Percentiles rank a stretch among this genome's conserved stretches.
phyloP scores from a whole-genome alignment of 1,284 basidiomycete genomes.

The Vanrija pseudolonga region DNA sequence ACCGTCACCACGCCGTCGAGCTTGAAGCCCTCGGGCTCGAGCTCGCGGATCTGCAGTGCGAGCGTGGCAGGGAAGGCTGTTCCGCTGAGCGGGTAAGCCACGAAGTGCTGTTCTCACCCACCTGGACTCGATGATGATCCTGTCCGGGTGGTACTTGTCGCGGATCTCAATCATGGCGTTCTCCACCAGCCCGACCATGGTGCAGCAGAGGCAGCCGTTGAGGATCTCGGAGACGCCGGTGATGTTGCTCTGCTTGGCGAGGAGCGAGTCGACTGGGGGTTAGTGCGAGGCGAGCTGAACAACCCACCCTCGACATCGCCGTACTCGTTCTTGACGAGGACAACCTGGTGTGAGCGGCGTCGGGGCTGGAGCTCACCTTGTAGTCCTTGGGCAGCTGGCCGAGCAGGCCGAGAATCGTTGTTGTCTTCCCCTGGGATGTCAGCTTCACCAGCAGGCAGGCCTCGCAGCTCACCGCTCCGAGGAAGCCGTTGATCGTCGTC shows the following conservation, averaged over 20 bases:
- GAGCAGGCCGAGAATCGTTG: slow-evolving; percentile 74
- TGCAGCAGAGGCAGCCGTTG: slow-evolving; percentile 90
- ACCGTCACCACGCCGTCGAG: slow-evolving; percentile 86
- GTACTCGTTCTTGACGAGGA: slow-evolving; percentile 65
- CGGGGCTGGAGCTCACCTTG: slow-evolving; percentile 25
- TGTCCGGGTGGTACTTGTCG: slow-evolving; percentile 77
- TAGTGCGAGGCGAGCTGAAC: background rate
- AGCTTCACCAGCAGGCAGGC: background rate
- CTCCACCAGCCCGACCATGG: slow-evolving; percentile 87
- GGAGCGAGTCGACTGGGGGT: slow-evolving; percentile 71
- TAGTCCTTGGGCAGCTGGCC: slow-evolving; percentile 74
- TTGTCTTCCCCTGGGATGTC: slow-evolving; percentile 49
- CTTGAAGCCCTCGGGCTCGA: slow-evolving; percentile 71
- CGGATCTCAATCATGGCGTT: slow-evolving; percentile 78
- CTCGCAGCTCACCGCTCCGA: slow-evolving; percentile 34
- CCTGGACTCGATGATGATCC: slow-evolving; percentile 92
- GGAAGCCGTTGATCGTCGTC: slow-evolving; percentile 79
- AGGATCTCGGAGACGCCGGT: slow-evolving; percentile 82
- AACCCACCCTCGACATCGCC: slow-evolving; percentile 45
- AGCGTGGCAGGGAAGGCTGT: slow-evolving; percentile 72
- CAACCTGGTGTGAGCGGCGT: slow-evolving; percentile 55
- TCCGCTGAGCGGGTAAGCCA: slow-evolving; percentile 55
- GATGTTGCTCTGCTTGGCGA: slow-evolving; percentile 75
- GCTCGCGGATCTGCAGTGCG: slow-evolving; percentile 82
- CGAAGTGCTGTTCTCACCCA: slow-evolving; percentile 49